Conservation (phyloP, 371 early-diverging fungal species). For the Mucor racemosus region DNA sequence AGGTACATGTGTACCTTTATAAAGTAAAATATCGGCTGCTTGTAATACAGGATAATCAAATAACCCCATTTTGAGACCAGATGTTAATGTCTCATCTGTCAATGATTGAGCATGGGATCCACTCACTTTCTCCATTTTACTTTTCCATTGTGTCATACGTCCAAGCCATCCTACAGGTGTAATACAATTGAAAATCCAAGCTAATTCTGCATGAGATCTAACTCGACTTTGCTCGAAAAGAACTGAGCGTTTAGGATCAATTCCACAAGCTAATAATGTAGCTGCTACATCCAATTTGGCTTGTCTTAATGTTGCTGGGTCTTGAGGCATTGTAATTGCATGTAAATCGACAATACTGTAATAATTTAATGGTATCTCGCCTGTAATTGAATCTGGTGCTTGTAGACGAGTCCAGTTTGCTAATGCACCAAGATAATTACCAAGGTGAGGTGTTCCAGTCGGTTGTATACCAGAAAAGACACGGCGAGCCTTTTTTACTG, state of each 20-base stretch:
- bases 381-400: constrained; percentile 44
- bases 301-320: constrained; percentile 66
- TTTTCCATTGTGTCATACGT: constrained; percentile 97
- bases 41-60: constrained; percentile 93
- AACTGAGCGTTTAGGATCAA: constrained; percentile 76
- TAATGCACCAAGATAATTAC: constrained; percentile 94
- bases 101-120: constrained; percentile 44
- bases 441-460: constrained; percentile 92
- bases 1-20: constrained; percentile 89
- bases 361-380: constrained; percentile 41
- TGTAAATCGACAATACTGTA: constrained; percentile 92
- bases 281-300: constrained; percentile 75
- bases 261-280: constrained; percentile 84
- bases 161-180: constrained; percentile 89
- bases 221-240: constrained; percentile 86
- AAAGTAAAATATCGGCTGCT: constrained; percentile 94
- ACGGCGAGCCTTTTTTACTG: constrained; percentile 17
- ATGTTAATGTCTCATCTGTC: constrained; percentile 52
- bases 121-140: constrained; percentile 53
- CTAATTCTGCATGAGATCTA: constrained; percentile 79
- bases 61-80: constrained; percentile 75
- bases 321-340: constrained; percentile 86
- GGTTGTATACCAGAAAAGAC: constrained; percentile 93
- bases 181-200: constrained; percentile 87
- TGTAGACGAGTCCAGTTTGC: constrained; percentile 87